Percentiles rank a stretch among this genome's conserved stretches.
Conservation (phyloP, 345 rosid species). For the Geranium rotundifolium region DNA sequence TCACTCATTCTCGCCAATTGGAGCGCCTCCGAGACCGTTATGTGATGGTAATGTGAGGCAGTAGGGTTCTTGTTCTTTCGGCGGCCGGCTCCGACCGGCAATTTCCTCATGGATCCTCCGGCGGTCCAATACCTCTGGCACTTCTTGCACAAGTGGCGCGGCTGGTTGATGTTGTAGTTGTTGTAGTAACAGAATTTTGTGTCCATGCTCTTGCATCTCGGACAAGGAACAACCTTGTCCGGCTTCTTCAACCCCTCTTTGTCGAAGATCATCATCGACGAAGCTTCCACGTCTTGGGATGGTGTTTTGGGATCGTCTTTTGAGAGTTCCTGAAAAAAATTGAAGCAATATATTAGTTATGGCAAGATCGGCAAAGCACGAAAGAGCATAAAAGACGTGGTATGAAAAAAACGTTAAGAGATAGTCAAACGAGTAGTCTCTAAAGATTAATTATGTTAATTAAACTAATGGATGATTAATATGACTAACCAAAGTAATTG, state of each 20-base stretch:
- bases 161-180: constrained; percentile 83
- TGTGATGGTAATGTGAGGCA: constrained; percentile 28
- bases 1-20: constrained; percentile 16
- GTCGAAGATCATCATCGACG: constrained; percentile 16
- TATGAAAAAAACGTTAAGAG: too few species aligned
- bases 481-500: too few species aligned
- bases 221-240: constrained; percentile 63
- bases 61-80: constrained; percentile 62
- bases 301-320: constrained; percentile 20
- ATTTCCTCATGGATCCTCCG: constrained; percentile 80
- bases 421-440: too few species aligned
- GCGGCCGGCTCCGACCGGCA: constrained; percentile 77
- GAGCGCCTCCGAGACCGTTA: constrained; percentile 35
- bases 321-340: too few species aligned
- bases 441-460: too few species aligned
- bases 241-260: constrained; percentile 44
- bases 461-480: too few species aligned
- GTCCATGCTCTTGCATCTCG: constrained; percentile 69
- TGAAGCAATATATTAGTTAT: too few species aligned
- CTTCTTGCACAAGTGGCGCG: constrained; percentile 77
- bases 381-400: too few species aligned
- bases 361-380: too few species aligned
- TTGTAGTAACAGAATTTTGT: constrained; percentile 88
- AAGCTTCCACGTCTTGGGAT: constrained; percentile 21
- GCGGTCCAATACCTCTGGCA: constrained; percentile 95